Base-by-base conservation (phyloP, 768 basidiomycete genomes). In the Lepiota venenata region DNA sequence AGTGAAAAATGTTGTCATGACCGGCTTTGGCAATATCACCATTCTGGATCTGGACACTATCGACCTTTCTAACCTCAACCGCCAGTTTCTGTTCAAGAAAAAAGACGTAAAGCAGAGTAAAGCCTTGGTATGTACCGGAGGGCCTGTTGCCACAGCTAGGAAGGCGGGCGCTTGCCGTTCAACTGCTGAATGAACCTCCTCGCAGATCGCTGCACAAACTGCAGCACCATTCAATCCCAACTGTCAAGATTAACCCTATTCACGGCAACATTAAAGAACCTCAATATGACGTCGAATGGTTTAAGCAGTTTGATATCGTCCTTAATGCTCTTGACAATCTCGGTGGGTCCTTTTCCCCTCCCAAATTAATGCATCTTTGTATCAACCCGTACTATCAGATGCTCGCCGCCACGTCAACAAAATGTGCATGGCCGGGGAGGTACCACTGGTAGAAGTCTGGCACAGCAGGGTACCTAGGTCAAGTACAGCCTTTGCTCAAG, bases 41-140 rank as follows among this genome's bases (percentile, higher is more conserved):
- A 80, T 97, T 47, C 78, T 99, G 55, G 96, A 99, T 71, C 79
- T 99, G 58, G 96, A 99, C 71, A 99, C 96, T 16, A 99, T 99
- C 68, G 96, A 99, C 77, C 78, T 99, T 40, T 96, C 93, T 46
- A 99, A 99, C 67, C 76, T 98, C 49, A 99, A 99, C 64, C 82
- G 96, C 18, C 96, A 98, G 63, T 99, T 98, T 68, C 75, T 99
- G 38, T 99, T 99, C 73, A 82, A 83, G 58, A 98, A 98, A 72
- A 96, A 96, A 65, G 94, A 98, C 63, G 89, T 99, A 52, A 97
- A 97, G 66, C 91, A 97, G 64, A 88, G 94, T 63, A 99, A 99
- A 74, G 91, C 96, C 2, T 65, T 95, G 71, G 94, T 93, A 56
- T 40, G 83, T 22, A 37, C 27, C 32, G 32, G 14, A 21, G 4